Evolutionary conservation across 371 early-diverging fungal species (phyloP), one percentile per base, ranked within the genome.

Genomic region (Zopfochytrium polystomum): DNA sequence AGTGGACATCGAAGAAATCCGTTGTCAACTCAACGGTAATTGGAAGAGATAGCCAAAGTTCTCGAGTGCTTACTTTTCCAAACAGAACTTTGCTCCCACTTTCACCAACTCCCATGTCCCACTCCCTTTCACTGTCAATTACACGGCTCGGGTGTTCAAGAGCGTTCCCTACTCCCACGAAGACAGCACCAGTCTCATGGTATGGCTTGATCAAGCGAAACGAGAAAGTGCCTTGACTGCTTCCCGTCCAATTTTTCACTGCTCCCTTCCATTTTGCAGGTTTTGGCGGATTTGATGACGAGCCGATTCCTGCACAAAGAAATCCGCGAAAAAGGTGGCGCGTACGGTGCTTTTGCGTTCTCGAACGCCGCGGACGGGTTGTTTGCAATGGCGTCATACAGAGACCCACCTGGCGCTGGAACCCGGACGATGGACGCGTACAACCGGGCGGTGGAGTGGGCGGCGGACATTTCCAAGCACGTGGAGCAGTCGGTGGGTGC

Each of bases 271-370:
- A 11, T 47, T 18, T 23, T 50, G n/a, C 46, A 72, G 70, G 76
- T 92, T 3, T 71, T 94, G 3, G 86, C 90, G 0, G 88, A 89
- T 3, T 73, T 95, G 15, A 78, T 94, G 80, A 89, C 93, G 5
- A 81, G 82, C 63, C 81, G 90, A 57, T 93, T 81, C 74, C 74
- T 95, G 26, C 97, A 96, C 72, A 86, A 89, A 26, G 94, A 95
- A 73, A 89, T 96, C 44, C 87, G 97, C 63, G 97, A 96, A 70
- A 92, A 90, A 82, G 91, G 91, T 62, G 97, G 97, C 31, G 97
- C 97, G 5, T 97, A 97, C 73, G 96, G 95, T 18, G 96, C 91
- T 22, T 93, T 93, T 32, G 87, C 92, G 1, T 63, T 75, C 1
- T 93, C 86, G 74, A 79, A 82, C 20, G 73, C 89, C 1, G 64